Conservation (phyloP, 139 green algal genomes). For the Gonium pectorale region DNA sequence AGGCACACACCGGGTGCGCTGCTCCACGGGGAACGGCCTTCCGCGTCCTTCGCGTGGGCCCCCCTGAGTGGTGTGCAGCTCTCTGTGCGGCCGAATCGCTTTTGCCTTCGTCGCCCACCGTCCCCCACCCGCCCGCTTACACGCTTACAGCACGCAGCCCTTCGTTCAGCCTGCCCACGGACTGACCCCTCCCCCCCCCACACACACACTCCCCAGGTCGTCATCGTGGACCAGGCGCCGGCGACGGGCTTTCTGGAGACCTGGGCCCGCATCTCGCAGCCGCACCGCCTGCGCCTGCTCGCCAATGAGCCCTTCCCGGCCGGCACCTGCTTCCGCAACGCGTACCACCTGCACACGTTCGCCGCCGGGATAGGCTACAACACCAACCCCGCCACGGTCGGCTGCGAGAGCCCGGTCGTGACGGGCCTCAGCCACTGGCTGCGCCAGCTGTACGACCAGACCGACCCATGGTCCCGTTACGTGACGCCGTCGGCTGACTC, state of each 20-base stretch:
- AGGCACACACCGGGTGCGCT: too few species aligned
- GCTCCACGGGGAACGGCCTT: too few species aligned
- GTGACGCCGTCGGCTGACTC: too few species aligned
- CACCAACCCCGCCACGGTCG: neutral
- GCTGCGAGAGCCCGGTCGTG: slow-evolving; percentile 11
- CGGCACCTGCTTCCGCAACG: slow-evolving; percentile 32
- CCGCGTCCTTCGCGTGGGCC: too few species aligned
- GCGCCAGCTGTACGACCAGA: slow-evolving; percentile 16
- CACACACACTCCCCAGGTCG: slow-evolving; percentile 1
- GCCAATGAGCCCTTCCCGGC: slow-evolving; percentile 23
- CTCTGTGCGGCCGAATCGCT: too few species aligned
- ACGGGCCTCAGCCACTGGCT: slow-evolving; percentile 27
- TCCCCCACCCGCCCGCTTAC: too few species aligned
- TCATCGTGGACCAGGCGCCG: slow-evolving; percentile 17
- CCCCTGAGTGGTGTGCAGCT: too few species aligned
- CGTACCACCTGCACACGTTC: slow-evolving; percentile 30
- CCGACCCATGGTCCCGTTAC: neutral
- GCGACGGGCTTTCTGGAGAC: slow-evolving; percentile 32
- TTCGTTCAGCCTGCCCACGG: neutral
- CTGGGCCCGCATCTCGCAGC: slow-evolving; percentile 20
- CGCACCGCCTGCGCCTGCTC: slow-evolving; percentile 26
- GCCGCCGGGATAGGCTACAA: slow-evolving; percentile 27
- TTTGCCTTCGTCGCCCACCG: too few species aligned
- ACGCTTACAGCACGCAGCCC: too few species aligned
- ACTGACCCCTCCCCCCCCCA: neutral